Conservation (phyloP, 192 early-diverging fungal genomes). For the Backusella macrospora region DNA sequence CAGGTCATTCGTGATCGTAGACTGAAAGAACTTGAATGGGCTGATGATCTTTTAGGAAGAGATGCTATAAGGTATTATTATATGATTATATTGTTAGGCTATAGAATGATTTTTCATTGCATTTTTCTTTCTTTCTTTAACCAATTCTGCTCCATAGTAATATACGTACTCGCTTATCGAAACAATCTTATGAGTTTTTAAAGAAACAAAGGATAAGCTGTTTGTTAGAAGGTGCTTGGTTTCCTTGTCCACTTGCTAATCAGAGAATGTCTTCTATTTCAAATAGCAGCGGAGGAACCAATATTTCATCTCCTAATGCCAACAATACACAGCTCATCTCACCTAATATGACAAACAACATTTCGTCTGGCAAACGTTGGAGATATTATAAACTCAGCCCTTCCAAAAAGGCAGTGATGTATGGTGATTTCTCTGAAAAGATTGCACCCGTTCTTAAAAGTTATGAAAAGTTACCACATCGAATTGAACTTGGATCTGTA, state of each 20-base stretch:
- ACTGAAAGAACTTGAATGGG: constrained; percentile 69
- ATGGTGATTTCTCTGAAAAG: constrained; percentile 64
- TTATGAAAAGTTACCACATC: constrained; percentile 51
- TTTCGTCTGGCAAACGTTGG: constrained; percentile 35
- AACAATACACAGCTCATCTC: constrained; percentile 10
- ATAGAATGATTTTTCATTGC: not conserved
- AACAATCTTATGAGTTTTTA: constrained; percentile 69
- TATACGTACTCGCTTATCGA: constrained; percentile 63
- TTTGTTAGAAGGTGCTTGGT: constrained; percentile 68
- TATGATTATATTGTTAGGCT: not conserved
- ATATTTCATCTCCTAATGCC: constrained; percentile 1
- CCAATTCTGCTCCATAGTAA: constrained; percentile 43
- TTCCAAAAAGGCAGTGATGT: constrained; percentile 62
- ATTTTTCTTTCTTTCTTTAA: not conserved
- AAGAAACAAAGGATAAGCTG: constrained; percentile 71
- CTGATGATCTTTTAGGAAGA: constrained; percentile 62
- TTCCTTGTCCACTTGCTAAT: constrained; percentile 42
- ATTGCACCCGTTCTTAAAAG: constrained; percentile 33
- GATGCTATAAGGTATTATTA: constrained; percentile 56
- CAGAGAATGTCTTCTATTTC: not conserved
- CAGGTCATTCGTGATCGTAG: constrained; percentile 63
- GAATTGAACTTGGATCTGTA: constrained; percentile 53
- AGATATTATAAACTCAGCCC: constrained; percentile 65
- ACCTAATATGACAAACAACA: constrained; percentile 1
- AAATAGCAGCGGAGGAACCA: not conserved